These are phyloP conservation scores for Calocybe gangraenosa DNA, from an alignment of 768 basidiomycete species.

Conservation along the genomic window DNA sequence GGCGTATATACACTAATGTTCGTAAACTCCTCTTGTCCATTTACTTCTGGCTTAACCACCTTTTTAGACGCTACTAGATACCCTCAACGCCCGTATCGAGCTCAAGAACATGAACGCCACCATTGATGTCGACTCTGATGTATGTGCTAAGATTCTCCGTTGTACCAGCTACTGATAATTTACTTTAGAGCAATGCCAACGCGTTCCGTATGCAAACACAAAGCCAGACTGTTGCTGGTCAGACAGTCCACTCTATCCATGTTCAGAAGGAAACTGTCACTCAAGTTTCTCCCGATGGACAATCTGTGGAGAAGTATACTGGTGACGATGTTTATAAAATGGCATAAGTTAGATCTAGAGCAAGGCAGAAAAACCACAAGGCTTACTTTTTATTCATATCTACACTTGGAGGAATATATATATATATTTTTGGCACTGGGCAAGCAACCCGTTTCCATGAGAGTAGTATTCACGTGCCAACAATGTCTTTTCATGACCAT, in stretches of 20 bases:
- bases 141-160: slow-evolving; percentile 4
- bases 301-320: slow-evolving; percentile 18
- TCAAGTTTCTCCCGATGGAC: slow-evolving; percentile 15
- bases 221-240: slow-evolving; percentile 16
- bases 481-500: slow-evolving; percentile 3
- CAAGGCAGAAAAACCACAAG: background rate
- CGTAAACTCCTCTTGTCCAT: slow-evolving; percentile 7
- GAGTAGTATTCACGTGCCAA: background rate
- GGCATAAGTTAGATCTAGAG: slow-evolving; percentile 4
- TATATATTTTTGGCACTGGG: too few relatives aligned
- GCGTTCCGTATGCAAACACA: slow-evolving; percentile 22
- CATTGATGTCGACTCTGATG: slow-evolving; percentile 26
- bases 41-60: background rate
- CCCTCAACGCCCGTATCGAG: slow-evolving; percentile 34
- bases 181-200: slow-evolving; percentile 13
- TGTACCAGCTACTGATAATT: background rate
- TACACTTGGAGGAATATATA: too few relatives aligned
- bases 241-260: slow-evolving; percentile 22
- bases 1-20: slow-evolving; percentile 40
- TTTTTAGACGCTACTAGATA: slow-evolving; percentile 38
- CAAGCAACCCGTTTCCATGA: too few relatives aligned
- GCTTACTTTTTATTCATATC: background rate
- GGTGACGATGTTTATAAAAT: slow-evolving; percentile 14
- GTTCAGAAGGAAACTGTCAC: slow-evolving; percentile 21
- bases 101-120: slow-evolving; percentile 24